Conservation (phyloP, 2,329 filamentous ascomycete species). For the Calonectria hawksworthii region DNA sequence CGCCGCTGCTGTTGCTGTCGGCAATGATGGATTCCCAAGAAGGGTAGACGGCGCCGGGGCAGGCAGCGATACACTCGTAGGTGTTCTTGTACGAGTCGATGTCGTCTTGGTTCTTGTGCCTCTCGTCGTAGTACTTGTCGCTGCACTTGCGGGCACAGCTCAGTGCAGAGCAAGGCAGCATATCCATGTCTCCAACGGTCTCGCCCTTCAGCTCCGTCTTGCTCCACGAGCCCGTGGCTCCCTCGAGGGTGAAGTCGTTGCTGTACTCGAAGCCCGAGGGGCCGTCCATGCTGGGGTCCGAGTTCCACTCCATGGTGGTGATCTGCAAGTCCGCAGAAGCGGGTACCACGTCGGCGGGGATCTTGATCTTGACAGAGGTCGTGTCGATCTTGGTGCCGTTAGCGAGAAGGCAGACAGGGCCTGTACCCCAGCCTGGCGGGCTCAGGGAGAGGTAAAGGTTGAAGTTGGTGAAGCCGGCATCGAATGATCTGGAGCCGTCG, state of each 20-base stretch:
- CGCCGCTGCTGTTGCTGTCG: not conserved
- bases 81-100: conserved; percentile 14
- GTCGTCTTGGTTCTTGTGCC: conserved; percentile 4
- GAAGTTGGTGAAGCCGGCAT: conserved; percentile 15
- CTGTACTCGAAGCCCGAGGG: conserved; percentile 13
- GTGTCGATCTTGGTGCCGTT: conserved; percentile 13
- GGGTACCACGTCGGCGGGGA: conserved; percentile 7
- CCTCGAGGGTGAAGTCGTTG: conserved; percentile 1
- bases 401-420: conserved; percentile 10
- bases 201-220: conserved; percentile 5
- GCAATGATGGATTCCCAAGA: not conserved
- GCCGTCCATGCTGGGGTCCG: conserved; percentile 6
- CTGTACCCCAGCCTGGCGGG: conserved; percentile 6
- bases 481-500: not conserved
- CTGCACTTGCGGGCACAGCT: conserved; percentile 9
- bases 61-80: conserved; percentile 5
- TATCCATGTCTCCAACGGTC: not conserved
- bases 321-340: not conserved
- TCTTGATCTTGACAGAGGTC: conserved; percentile 11
- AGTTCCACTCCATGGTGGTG: conserved; percentile 17
- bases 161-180: not conserved
- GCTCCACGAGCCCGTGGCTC: conserved; percentile 1
- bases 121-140: conserved; percentile 15
- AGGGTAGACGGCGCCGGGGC: not conserved
- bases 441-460: conserved; percentile 8